These are phyloP conservation scores for Penicillium paradoxum DNA, from an alignment of 495 filamentous ascomycete genomes.

Conservation along the genomic window DNA sequence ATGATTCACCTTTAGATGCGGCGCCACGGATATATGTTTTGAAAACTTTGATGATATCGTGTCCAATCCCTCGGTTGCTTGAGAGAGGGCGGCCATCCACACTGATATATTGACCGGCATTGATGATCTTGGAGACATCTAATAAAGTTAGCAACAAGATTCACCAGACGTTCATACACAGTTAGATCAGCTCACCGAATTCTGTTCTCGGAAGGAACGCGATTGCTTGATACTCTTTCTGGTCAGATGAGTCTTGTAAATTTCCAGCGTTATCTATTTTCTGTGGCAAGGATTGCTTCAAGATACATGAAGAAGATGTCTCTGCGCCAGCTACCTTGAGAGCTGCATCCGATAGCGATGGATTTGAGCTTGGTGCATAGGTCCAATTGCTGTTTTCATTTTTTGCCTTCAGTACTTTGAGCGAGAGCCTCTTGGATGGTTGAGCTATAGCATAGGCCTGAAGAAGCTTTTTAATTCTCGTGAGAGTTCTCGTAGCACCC, in stretches of 20 bases:
- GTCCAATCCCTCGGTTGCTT: slow-evolving; percentile 55
- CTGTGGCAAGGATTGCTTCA: slow-evolving; percentile 28
- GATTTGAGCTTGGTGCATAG: slow-evolving; percentile 59
- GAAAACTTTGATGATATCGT: slow-evolving; percentile 59
- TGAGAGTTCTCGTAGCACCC: slow-evolving; percentile 54
- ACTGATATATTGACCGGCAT: slow-evolving; percentile 61
- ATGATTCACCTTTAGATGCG: slow-evolving; percentile 17
- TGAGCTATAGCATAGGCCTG: slow-evolving; percentile 73
- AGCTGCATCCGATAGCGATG: slow-evolving; percentile 59
- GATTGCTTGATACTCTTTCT: slow-evolving; percentile 40
- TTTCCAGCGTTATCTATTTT: not conserved
- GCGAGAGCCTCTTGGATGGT: slow-evolving; percentile 55
- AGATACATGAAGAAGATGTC: slow-evolving; percentile 50
- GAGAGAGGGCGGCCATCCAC: slow-evolving; percentile 77
- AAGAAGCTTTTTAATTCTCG: slow-evolving; percentile 61
- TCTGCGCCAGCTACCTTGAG: slow-evolving; percentile 67
- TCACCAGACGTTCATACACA: not conserved
- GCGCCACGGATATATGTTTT: slow-evolving; percentile 50
- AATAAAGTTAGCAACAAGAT: slow-evolving; percentile 10
- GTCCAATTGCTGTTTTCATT: slow-evolving; percentile 60
- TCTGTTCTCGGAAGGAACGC: slow-evolving; percentile 55
- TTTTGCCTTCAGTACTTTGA: slow-evolving; percentile 64
- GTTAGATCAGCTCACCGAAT: slow-evolving; percentile 29
- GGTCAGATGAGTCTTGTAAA: slow-evolving; percentile 2
- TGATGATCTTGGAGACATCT: slow-evolving; percentile 51